A percentile compares a stretch with the other conserved stretches of the same genome.
These are phyloP conservation scores for Psilocybe azurescens DNA, from an alignment of 768 basidiomycete species.

Conservation along the genomic window DNA sequence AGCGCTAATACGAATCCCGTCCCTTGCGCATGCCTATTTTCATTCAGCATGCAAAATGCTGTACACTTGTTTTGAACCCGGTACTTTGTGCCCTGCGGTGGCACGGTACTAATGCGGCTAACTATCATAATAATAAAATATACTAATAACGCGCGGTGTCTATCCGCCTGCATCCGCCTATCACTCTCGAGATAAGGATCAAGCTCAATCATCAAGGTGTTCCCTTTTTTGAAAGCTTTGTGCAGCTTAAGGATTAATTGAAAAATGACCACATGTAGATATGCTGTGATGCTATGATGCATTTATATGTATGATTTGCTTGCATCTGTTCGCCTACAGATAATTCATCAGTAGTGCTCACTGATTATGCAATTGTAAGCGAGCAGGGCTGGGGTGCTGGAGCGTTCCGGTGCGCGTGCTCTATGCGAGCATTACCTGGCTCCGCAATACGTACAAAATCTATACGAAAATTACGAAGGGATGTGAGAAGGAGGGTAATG, in stretches of 20 bases:
- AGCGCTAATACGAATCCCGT: neutral
- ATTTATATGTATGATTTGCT: neutral
- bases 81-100: neutral
- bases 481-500: neutral
- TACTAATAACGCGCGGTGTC: neutral
- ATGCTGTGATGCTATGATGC: neutral
- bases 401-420: too few species aligned
- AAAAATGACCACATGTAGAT: neutral
- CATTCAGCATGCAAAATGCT: neutral
- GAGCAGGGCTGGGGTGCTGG: neutral
- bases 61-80: too few species aligned
- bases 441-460: too few species aligned
- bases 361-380: too few species aligned
- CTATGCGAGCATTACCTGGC: too few species aligned
- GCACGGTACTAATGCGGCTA: neutral
- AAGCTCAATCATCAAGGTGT: neutral
- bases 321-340: neutral
- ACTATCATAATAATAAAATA: neutral
- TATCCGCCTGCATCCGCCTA: neutral
- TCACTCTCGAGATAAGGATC: neutral
- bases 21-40: neutral
- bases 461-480: neutral
- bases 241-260: constrained; percentile 13
- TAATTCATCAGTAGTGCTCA: neutral
- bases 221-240: neutral